Conservation (phyloP, 2,329 filamentous ascomycete genomes). For the Beauveria pseudobassiana region DNA sequence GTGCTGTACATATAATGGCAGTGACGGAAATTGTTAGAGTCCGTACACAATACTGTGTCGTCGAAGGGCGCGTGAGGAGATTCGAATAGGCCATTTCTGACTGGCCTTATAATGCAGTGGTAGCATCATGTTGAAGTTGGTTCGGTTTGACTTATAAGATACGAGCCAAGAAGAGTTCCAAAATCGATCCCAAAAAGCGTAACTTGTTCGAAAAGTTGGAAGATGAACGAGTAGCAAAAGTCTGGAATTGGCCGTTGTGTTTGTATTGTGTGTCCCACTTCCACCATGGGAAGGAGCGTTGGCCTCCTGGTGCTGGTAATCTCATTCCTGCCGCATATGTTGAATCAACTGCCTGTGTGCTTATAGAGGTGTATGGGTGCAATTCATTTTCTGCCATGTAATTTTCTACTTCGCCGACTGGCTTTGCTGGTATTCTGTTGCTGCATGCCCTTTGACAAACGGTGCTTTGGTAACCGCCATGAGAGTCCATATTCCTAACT, state of each 20-base stretch:
- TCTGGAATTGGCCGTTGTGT: background rate
- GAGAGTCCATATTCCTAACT: too few relatives aligned
- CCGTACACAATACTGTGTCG: slow-evolving; percentile 6
- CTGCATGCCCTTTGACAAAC: too few relatives aligned
- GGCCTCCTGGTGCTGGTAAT: too few relatives aligned
- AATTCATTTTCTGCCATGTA: too few relatives aligned
- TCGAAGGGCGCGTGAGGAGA: slow-evolving; percentile 9
- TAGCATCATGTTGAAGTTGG: background rate
- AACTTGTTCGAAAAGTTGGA: background rate
- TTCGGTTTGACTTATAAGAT: slow-evolving; percentile 13
- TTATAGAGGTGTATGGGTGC: too few relatives aligned
- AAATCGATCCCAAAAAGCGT: slow-evolving; percentile 16
- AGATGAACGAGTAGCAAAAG: background rate
- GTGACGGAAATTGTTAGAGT: background rate
- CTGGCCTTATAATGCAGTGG: background rate
- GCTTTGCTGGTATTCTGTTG: too few relatives aligned
- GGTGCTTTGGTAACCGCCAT: too few relatives aligned
- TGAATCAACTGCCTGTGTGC: too few relatives aligned
- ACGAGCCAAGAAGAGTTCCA: slow-evolving; percentile 20
- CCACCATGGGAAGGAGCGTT: too few relatives aligned
- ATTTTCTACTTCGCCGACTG: too few relatives aligned
- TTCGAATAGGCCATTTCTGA: background rate
- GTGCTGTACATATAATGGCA: background rate
- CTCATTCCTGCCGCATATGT: too few relatives aligned
- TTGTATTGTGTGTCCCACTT: background rate